Percentiles rank a stretch among this genome's conserved stretches.
Conservation (phyloP, 495 filamentous ascomycete genomes). For the Tetracladium marchalianum region DNA sequence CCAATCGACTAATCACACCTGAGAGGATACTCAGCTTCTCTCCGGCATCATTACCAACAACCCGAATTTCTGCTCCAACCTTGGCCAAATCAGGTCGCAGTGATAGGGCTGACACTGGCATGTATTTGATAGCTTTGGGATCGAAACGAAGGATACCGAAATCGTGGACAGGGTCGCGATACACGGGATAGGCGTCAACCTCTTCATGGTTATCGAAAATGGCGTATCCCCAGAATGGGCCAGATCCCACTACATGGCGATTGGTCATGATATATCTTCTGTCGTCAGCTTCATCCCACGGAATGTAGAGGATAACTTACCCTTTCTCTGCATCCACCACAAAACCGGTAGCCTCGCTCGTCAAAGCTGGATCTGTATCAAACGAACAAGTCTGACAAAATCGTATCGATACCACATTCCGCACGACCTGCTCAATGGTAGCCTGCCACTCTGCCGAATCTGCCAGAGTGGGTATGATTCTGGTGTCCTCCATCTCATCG, state of each 20-base stretch:
- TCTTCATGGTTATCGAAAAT: constrained; percentile 98
- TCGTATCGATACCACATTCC: constrained; percentile 90
- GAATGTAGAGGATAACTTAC: constrained; percentile 33
- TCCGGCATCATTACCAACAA: constrained; percentile 97
- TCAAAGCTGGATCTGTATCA: constrained; percentile 87
- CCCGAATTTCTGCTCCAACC: constrained; percentile 88
- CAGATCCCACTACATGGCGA: constrained; percentile 90
- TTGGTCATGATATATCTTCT: constrained; percentile 66
- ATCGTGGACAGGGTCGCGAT: constrained; percentile 96
- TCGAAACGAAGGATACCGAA: constrained; percentile 96
- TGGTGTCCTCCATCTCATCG: constrained; percentile 30
- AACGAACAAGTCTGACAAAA: constrained; percentile 99
- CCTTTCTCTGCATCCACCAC: constrained; percentile 94
- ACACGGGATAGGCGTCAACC: constrained; percentile 95
- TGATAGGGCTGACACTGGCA: constrained; percentile 70
- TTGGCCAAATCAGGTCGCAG: constrained; percentile 82
- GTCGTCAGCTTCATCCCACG: constrained; percentile 24
- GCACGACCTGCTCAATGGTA: constrained; percentile 87
- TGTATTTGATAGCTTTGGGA: constrained; percentile 90
- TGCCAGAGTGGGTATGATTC: constrained; percentile 32
- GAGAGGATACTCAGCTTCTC: constrained; percentile 98
- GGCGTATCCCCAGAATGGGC: constrained; percentile 94
- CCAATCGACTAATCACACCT: constrained; percentile 90
- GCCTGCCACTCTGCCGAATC: constrained; percentile 96
- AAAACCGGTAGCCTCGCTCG: constrained; percentile 94